phyloP scores from a whole-genome alignment of 495 filamentous ascomycete genomes.

The Margaritispora aquatica region DNA sequence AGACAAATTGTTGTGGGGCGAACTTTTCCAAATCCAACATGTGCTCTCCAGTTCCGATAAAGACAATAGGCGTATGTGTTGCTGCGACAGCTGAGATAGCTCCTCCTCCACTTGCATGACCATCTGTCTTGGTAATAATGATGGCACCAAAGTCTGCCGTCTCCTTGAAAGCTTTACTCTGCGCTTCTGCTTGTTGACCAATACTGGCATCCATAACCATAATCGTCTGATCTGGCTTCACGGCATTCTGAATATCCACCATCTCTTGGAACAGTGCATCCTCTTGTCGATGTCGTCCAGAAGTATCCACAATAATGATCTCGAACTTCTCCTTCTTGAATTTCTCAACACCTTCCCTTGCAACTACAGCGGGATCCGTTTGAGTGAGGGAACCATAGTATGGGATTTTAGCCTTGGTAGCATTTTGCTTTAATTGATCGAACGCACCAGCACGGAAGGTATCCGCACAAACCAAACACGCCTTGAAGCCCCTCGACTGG shows the following conservation, averaged over 20 bases:
- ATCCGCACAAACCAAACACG: constrained; percentile 93
- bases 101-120: constrained; percentile 89
- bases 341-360: constrained; percentile 90
- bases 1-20: constrained; percentile 82
- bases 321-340: constrained; percentile 99
- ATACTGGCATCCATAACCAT: constrained; percentile 97
- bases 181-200: constrained; percentile 89
- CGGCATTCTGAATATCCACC: constrained; percentile 90
- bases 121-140: constrained; percentile 98
- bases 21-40: constrained; percentile 93
- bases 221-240: constrained; percentile 93
- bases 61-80: constrained; percentile 94
- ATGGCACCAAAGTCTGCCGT: constrained; percentile 97
- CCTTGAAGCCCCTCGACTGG: constrained; percentile 87
- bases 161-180: constrained; percentile 95
- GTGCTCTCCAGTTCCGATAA: constrained; percentile 95
- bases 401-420: constrained; percentile 96
- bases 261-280: constrained; percentile 95
- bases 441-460: constrained; percentile 98
- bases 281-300: constrained; percentile 89
- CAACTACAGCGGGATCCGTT: constrained; percentile 90
- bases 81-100: constrained; percentile 98
- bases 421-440: constrained; percentile 98
- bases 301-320: constrained; percentile 97
- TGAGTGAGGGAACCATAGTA: constrained; percentile 96